Conservation (phyloP, 495 filamentous ascomycete species). For the Echria macrotheca region DNA sequence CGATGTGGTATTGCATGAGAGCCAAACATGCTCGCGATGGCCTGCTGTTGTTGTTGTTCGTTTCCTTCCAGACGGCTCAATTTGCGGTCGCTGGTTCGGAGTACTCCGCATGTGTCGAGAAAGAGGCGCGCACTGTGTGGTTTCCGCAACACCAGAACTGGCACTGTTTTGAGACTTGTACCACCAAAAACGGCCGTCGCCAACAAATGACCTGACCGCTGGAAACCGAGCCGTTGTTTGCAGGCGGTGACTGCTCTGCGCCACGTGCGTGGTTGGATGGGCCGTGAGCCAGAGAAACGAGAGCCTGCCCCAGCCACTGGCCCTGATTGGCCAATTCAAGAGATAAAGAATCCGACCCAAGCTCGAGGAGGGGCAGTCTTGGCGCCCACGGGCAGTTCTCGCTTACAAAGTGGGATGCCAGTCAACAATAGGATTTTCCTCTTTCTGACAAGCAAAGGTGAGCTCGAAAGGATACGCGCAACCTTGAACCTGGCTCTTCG, state of each 20-base stretch:
- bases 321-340: slow-evolving; percentile 7
- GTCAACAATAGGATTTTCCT: no score
- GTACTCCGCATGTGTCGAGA: no score
- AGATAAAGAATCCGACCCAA: slow-evolving; percentile 10
- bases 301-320: background rate
- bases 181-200: slow-evolving; percentile 8
- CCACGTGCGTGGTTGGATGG: slow-evolving; percentile 11
- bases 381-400: background rate
- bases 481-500: no score
- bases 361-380: slow-evolving; percentile 7
- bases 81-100: no score
- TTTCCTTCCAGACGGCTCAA: no score
- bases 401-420: no score
- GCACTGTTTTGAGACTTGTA: slow-evolving; percentile 4
- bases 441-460: no score
- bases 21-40: background rate
- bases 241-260: background rate
- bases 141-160: background rate
- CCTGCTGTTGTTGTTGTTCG: no score
- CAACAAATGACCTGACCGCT: slow-evolving; percentile 6
- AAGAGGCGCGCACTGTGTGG: slow-evolving; percentile 6
- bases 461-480: background rate
- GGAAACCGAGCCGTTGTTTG: slow-evolving; percentile 5
- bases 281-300: background rate
- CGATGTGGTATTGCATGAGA: slow-evolving; percentile 3